phyloP scores from a whole-genome alignment of 345 rosid species.

The Lepidium sativum region DNA sequence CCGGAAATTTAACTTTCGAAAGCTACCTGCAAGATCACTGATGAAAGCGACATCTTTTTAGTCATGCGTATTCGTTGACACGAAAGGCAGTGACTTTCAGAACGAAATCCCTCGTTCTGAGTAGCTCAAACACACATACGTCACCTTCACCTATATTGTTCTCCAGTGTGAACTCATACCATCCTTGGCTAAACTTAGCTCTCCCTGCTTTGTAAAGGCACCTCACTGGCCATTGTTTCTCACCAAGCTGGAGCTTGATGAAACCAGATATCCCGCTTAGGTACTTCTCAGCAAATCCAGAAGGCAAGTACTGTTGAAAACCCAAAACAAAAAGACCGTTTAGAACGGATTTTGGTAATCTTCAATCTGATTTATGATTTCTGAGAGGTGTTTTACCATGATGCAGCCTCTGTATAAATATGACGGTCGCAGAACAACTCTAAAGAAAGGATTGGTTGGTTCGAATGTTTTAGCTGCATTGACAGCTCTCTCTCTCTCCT shows the following conservation, averaged over 20 bases:
- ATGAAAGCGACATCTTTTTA: background rate
- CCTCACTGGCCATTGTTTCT: constrained; percentile 79
- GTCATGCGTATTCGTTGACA: constrained; percentile 26
- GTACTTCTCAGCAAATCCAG: constrained; percentile 75
- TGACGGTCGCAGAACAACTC: constrained; percentile 81
- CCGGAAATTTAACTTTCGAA: background rate
- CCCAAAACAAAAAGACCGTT: background rate
- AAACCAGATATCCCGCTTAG: constrained; percentile 72
- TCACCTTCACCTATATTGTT: constrained; percentile 84
- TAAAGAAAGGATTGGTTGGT: constrained; percentile 63
- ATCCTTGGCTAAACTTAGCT: constrained; percentile 81
- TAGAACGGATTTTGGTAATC: background rate
- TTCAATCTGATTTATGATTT: background rate
- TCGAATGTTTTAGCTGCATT: constrained; percentile 68
- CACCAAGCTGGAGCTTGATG: constrained; percentile 65
- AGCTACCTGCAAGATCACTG: background rate
- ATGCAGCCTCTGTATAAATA: constrained; percentile 73
- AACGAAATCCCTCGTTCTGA: constrained; percentile 53
- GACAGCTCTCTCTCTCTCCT: constrained; percentile 58
- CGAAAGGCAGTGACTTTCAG: constrained; percentile 75
- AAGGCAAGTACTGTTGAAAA: constrained; percentile 57
- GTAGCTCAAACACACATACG: constrained; percentile 73
- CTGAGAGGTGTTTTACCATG: constrained; percentile 43
- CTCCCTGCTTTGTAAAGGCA: constrained; percentile 77
- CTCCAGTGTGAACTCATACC: constrained; percentile 81